phyloP scores from a whole-genome alignment of 192 early-diverging fungal genomes.

The Coemansia sp. region DNA sequence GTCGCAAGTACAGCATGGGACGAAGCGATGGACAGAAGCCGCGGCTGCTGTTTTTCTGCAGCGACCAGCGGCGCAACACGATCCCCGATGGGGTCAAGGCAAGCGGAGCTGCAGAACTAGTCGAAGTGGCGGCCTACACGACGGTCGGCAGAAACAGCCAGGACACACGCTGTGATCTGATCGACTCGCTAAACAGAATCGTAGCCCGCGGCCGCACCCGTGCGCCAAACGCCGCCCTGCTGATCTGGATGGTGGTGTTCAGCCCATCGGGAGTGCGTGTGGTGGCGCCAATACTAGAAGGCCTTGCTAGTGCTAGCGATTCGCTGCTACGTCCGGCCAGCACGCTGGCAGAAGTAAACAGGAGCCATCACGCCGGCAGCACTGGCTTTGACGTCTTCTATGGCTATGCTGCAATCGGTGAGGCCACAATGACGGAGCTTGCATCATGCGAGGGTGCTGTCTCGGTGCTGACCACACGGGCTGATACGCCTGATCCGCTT shows the following conservation, averaged over 20 bases:
- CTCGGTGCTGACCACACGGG: background rate
- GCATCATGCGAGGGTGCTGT: background rate
- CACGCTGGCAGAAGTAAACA: background rate
- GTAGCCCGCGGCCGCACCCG: background rate
- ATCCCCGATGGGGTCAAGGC: constrained; percentile 28
- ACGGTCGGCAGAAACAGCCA: constrained; percentile 17
- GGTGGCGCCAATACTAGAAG: constrained; percentile 22
- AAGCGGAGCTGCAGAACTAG: constrained; percentile 28
- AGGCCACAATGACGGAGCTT: constrained; percentile 30
- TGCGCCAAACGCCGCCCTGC: background rate
- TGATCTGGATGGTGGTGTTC: constrained; percentile 45
- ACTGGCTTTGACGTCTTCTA: constrained; percentile 3
- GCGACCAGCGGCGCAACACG: constrained; percentile 42
- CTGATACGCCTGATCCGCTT: background rate
- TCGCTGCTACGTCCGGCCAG: background rate
- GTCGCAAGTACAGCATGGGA: background rate
- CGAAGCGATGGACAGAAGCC: background rate
- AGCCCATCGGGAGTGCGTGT: constrained; percentile 50
- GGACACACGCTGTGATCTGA: constrained; percentile 14
- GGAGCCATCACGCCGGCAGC: background rate
- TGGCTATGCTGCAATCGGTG: constrained; percentile 39
- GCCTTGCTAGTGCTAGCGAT: background rate
- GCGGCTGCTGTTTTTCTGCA: constrained; percentile 37
- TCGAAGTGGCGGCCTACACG: constrained; percentile 26
- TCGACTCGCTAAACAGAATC: constrained; percentile 12